These are phyloP conservation scores for Cercospora zeae-maydis DNA, from an alignment of 2,329 filamentous ascomycete genomes.

Conservation along the genomic window DNA sequence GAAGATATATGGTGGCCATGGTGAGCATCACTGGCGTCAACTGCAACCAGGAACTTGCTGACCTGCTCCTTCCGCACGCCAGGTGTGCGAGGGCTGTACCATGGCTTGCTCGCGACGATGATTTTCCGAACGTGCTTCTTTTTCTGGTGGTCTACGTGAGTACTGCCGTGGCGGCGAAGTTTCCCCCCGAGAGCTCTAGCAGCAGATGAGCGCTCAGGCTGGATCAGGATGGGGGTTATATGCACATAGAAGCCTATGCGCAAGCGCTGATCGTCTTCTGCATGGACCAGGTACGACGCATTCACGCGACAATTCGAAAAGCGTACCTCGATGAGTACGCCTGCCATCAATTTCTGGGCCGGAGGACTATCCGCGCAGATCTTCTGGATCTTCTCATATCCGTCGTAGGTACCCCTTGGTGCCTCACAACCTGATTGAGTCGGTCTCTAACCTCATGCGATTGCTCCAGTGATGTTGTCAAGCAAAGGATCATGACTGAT, in stretches of 20 bases:
- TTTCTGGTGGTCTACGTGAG: slow-evolving; percentile 83
- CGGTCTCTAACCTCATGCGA: background rate
- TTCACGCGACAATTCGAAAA: slow-evolving; percentile 66
- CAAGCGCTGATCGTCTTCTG: background rate
- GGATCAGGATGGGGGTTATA: background rate
- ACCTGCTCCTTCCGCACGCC: background rate
- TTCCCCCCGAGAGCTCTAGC: background rate
- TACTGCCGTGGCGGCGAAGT: background rate
- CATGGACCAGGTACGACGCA: slow-evolving; percentile 62
- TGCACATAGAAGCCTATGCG: background rate
- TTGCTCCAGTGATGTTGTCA: slow-evolving; percentile 51
- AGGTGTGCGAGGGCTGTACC: slow-evolving; percentile 73
- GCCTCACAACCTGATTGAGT: background rate
- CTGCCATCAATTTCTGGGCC: slow-evolving; percentile 94
- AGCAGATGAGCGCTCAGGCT: background rate
- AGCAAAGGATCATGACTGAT: slow-evolving; percentile 97
- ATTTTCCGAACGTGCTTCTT: slow-evolving; percentile 93
- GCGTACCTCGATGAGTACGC: slow-evolving; percentile 67
- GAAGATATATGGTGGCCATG: slow-evolving; percentile 66
- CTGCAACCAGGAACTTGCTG: background rate
- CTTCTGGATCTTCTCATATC: slow-evolving; percentile 67
- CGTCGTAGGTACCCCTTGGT: background rate
- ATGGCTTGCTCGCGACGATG: slow-evolving; percentile 78
- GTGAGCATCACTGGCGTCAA: background rate
- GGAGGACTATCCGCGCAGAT: slow-evolving; percentile 88